Conservation (phyloP, 768 basidiomycete species). For the Boletus pseudopeckii region DNA sequence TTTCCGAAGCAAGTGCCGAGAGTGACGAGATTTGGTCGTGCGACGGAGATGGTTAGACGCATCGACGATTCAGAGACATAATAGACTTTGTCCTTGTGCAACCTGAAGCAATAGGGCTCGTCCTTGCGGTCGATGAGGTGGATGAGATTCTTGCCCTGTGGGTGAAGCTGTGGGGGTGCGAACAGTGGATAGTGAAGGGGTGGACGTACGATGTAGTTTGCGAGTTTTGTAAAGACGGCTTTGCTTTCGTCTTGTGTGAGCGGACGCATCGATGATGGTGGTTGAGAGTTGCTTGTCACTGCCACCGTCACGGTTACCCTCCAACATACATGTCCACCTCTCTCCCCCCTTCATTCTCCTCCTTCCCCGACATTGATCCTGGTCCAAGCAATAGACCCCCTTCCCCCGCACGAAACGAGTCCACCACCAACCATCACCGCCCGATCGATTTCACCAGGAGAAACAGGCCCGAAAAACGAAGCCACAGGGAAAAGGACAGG, state of each 20-base stretch:
- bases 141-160: conserved; percentile 91
- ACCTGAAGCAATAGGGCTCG: conserved; percentile 92
- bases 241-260: conserved; percentile 97
- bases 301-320: conserved; percentile 7
- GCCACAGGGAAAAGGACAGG: conserved; percentile 30
- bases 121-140: conserved; percentile 93
- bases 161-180: background rate
- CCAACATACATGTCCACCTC: conserved; percentile 46
- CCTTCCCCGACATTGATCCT: conserved; percentile 63
- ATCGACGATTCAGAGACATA: conserved; percentile 96
- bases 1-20: conserved; percentile 97
- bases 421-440: conserved; percentile 9
- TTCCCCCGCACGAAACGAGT: conserved; percentile 17
- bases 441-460: conserved; percentile 12
- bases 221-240: conserved; percentile 91
- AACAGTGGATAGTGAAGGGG: accelerated
- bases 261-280: conserved; percentile 66
- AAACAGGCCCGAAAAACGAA: conserved; percentile 22
- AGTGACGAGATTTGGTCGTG: conserved; percentile 86
- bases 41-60: conserved; percentile 88
- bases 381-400: conserved; percentile 34
- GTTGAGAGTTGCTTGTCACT: background rate
- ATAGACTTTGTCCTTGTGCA: conserved; percentile 93
- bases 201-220: conserved; percentile 86
- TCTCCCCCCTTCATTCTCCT: conserved; percentile 62